These are phyloP conservation scores for Chloromonas sp. DNA, from an alignment of 163 green algal species.

Conservation along the genomic window DNA sequence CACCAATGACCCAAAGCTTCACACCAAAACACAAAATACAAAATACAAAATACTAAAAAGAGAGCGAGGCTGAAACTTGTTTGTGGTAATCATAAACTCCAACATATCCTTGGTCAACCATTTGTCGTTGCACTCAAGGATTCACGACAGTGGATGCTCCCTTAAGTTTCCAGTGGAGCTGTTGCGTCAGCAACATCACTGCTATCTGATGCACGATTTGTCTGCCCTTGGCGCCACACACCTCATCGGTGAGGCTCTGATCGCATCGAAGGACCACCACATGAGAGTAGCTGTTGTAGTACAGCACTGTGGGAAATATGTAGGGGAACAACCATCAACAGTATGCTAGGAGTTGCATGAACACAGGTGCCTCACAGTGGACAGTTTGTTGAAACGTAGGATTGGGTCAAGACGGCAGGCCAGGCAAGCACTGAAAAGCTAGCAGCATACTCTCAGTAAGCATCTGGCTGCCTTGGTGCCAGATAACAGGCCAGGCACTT, in stretches of 20 bases:
- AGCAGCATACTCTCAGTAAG: neutral
- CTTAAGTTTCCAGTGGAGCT: no score
- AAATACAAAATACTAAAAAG: no score
- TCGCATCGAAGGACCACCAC: neutral
- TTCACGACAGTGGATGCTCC: neutral
- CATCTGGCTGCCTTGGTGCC: neutral
- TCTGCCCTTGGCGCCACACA: neutral
- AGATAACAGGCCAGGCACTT: neutral
- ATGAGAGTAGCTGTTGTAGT: neutral
- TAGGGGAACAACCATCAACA: neutral
- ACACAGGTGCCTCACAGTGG: no score
- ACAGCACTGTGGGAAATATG: neutral
- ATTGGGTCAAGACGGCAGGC: no score
- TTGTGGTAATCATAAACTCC: neutral
- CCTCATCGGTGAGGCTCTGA: neutral
- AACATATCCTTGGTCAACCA: neutral
- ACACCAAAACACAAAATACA: no score
- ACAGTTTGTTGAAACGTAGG: no score
- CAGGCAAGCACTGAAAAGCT: no score
- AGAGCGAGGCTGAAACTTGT: no score
- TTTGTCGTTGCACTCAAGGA: neutral
- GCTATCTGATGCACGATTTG: no score
- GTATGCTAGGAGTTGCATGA: no score
- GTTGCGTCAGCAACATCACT: no score
- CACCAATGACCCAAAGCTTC: no score